Conservation (phyloP, 495 filamentous ascomycete species). For the Cryomyces minteri region DNA sequence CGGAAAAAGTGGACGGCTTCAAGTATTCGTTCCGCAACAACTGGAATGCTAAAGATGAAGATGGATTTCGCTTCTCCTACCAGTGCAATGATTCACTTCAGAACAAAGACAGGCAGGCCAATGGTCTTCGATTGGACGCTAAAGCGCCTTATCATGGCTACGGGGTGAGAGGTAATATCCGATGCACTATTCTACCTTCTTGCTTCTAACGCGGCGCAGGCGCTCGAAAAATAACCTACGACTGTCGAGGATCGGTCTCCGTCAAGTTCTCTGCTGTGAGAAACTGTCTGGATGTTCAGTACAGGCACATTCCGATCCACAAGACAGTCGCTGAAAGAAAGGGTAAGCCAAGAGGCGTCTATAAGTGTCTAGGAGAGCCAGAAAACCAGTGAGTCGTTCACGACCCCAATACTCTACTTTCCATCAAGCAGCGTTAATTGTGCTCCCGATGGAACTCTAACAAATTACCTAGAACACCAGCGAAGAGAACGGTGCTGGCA, state of each 20-base stretch:
- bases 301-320: not conserved
- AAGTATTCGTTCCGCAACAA: conserved; percentile 9
- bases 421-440: no score
- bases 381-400: no score
- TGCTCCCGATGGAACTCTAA: no score
- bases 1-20: conserved; percentile 8
- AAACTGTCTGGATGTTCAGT: not conserved
- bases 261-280: not conserved
- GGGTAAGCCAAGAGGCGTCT: no score
- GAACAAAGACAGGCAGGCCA: conserved; percentile 13
- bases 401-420: no score
- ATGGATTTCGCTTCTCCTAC: conserved; percentile 6
- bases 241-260: not conserved
- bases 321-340: not conserved
- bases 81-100: conserved; percentile 12
- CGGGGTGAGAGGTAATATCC: no score
- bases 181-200: not conserved
- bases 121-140: not conserved
- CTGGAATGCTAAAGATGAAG: conserved; percentile 7
- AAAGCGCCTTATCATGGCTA: no score
- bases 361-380: no score
- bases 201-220: not conserved
- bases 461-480: no score
- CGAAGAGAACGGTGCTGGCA: no score
- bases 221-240: not conserved